A percentile compares a stretch with the other conserved stretches of the same genome.
Conservation (phyloP, 345 rosid genomes). For the Aquilaria yunnanensis region DNA sequence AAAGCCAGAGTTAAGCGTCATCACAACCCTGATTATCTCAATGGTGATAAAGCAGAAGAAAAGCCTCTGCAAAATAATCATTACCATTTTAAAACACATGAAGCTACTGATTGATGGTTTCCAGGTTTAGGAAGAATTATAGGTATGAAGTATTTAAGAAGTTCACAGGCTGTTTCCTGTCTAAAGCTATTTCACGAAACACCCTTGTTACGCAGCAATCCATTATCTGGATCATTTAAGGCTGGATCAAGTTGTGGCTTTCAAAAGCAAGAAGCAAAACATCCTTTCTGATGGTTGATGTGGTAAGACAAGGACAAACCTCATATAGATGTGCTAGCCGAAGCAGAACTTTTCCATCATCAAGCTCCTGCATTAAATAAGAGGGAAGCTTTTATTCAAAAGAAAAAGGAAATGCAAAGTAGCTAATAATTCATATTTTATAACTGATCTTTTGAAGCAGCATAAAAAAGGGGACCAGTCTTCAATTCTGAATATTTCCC, state of each 20-base stretch:
- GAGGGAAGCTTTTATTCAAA: slow-evolving; percentile 1
- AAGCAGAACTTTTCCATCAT: slow-evolving; percentile 65
- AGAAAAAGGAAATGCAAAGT: slow-evolving; percentile 7
- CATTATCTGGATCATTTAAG: too few relatives aligned
- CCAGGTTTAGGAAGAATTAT: too few relatives aligned
- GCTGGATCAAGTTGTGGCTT: not conserved
- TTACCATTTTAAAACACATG: not conserved
- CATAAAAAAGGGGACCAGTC: not conserved
- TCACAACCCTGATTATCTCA: too few relatives aligned
- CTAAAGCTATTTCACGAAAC: too few relatives aligned
- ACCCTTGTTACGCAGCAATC: too few relatives aligned
- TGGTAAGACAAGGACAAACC: slow-evolving; percentile 32
- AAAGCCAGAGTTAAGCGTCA: too few relatives aligned
- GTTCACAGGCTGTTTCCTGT: too few relatives aligned
- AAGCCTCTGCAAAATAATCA: too few relatives aligned
- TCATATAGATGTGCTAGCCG: slow-evolving; percentile 87
- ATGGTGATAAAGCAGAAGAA: too few relatives aligned
- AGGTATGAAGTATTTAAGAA: too few relatives aligned
- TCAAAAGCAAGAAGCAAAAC: not conserved
- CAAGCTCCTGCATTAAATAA: slow-evolving; percentile 54
- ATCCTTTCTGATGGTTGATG: not conserved
- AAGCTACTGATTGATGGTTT: too few relatives aligned
- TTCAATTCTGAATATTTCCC: too few relatives aligned
- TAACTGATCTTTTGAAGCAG: not conserved
- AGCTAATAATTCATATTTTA: slow-evolving; percentile 1